Evolutionary conservation across 257 asterid genomes (phyloP).

Genomic region (Buddleja alternifolia): DNA sequence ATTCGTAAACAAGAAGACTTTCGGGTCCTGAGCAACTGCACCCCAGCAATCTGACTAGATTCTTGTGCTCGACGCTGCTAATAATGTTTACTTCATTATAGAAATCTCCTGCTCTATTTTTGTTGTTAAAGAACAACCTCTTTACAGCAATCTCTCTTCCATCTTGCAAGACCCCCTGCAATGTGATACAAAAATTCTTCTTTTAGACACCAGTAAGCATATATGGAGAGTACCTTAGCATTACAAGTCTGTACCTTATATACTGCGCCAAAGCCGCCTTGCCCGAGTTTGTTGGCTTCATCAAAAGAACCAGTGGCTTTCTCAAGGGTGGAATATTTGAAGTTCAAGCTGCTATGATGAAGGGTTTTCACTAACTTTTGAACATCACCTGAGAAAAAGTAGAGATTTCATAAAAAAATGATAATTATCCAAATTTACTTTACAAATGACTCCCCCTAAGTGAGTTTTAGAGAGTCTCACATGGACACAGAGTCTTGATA

Average conservation of each 20-base stretch:
- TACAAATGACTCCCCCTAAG: no score
- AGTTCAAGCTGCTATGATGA: no score
- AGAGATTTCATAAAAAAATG: no score
- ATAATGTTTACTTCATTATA: conserved; percentile 90
- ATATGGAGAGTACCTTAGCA: neutral
- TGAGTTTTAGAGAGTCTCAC: no score
- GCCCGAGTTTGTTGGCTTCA: no score
- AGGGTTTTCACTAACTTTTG: no score
- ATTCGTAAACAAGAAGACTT: conserved; percentile 89
- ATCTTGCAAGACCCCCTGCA: conserved; percentile 80
- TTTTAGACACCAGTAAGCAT: neutral
- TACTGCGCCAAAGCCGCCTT: conserved; percentile 30
- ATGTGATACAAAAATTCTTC: neutral
- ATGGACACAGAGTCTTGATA: no score
- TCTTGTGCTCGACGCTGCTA: conserved; percentile 87
- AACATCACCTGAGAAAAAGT: no score
- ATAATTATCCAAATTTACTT: no score
- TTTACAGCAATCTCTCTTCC: conserved; percentile 96
- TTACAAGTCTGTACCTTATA: conserved; percentile 51
- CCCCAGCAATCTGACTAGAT: conserved; percentile 80
- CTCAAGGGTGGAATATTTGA: no score
- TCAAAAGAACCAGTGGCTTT: no score
- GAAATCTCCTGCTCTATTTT: conserved; percentile 89
- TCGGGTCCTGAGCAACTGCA: conserved; percentile 94
- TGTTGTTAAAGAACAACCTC: conserved; percentile 86